Conservation (phyloP, 257 asterid genomes). For the Nicotiana obtusifolia region DNA sequence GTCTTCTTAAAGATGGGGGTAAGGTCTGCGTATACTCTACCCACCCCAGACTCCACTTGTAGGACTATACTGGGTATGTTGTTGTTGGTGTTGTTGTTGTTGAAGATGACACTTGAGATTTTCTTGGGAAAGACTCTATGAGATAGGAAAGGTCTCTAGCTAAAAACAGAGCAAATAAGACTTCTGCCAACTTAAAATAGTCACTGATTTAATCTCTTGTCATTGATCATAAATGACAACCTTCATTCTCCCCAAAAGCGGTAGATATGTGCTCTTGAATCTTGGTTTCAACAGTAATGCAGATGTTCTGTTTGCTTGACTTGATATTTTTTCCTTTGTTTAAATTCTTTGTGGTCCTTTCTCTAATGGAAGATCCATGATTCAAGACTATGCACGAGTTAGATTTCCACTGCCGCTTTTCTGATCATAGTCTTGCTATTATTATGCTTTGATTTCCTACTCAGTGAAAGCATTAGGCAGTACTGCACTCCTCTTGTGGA, state of each 20-base stretch:
- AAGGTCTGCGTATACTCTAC: too few species aligned
- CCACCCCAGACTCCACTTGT: too few species aligned
- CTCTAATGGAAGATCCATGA: neutral
- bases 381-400: neutral
- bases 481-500: neutral
- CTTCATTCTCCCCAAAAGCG: neutral
- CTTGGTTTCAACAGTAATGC: neutral
- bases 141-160: neutral
- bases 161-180: neutral
- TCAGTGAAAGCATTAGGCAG: neutral
- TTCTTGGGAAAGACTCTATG: neutral
- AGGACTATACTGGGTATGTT: too few species aligned
- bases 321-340: neutral
- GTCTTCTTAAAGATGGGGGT: too few species aligned
- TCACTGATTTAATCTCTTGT: neutral
- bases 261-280: neutral
- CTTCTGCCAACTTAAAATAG: neutral
- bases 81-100: too few species aligned
- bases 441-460: neutral
- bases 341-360: neutral
- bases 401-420: neutral
- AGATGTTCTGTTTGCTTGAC: neutral
- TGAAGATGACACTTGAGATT: neutral
- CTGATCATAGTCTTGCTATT: neutral
- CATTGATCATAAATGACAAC: neutral